These are phyloP conservation scores for Lipomyces spencermartinsiae DNA, from an alignment of 805 yeast species.

Conservation along the genomic window DNA sequence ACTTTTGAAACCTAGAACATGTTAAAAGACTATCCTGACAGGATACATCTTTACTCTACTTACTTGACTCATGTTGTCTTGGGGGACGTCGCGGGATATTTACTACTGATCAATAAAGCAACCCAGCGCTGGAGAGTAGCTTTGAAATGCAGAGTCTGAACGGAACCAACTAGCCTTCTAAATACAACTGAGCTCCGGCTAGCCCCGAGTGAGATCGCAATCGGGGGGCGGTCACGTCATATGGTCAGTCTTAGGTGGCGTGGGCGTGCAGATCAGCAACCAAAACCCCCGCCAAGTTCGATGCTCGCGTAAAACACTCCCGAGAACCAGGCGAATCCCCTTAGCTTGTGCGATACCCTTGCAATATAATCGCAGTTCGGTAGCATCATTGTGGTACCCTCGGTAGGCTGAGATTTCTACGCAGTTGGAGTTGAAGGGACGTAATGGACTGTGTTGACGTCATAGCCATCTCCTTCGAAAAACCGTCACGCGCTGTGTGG, in stretches of 20 bases:
- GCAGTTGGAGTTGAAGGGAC: not conserved
- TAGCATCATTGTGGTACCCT: not conserved
- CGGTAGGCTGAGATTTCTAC: too few species aligned
- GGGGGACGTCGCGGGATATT: not conserved
- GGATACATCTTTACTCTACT: not conserved
- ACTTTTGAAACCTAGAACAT: slow-evolving; percentile 22
- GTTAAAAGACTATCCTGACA: not conserved
- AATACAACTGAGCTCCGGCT: not conserved
- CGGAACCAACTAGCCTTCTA: not conserved
- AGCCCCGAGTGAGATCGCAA: not conserved
- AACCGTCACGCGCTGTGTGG: too few species aligned
- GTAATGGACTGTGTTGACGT: too few species aligned
- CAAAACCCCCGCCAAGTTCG: not conserved
- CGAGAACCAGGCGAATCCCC: not conserved
- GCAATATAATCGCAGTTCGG: not conserved
- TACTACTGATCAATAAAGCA: not conserved
- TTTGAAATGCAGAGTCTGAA: not conserved
- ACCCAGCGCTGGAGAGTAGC: not conserved
- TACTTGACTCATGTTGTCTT: not conserved
- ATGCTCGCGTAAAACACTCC: not conserved
- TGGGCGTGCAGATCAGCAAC: not conserved
- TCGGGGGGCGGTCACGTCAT: not conserved
- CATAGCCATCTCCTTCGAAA: too few species aligned
- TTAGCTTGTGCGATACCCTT: not conserved
- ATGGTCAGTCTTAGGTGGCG: not conserved